Evolutionary conservation across 306 rosid genomes (phyloP).

Genomic region (Vigna angularis): DNA sequence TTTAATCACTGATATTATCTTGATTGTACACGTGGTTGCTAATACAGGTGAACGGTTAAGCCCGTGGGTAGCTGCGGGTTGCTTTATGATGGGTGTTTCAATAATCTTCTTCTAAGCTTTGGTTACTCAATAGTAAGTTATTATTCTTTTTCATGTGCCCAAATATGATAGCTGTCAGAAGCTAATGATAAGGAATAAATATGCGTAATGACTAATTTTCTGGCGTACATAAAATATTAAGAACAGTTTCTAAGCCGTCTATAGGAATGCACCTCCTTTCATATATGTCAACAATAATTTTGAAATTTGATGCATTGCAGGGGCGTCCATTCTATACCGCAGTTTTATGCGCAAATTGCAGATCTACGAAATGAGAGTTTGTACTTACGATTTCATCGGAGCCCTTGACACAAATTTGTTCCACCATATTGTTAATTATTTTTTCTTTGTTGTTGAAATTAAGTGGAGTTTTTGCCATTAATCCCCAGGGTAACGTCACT

Average conservation of each 20-base stretch:
- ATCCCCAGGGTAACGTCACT: not conserved
- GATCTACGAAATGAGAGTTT: constrained; percentile 27
- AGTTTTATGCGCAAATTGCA: constrained; percentile 39
- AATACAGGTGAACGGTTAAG: constrained; percentile 75
- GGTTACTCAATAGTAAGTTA: constrained; percentile 35
- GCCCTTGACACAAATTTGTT: constrained; percentile 10
- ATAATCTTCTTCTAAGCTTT: constrained; percentile 60
- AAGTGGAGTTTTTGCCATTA: not conserved
- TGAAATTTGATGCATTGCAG: constrained; percentile 43
- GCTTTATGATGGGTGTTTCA: constrained; percentile 71
- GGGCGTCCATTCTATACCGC: constrained; percentile 39
- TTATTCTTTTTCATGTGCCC: not conserved
- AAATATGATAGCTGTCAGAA: constrained; percentile 9
- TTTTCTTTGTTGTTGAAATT: constrained; percentile 14
- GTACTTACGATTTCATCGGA: constrained; percentile 24
- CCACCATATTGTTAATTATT: not conserved
- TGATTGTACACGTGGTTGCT: constrained; percentile 40
- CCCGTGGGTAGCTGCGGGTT: constrained; percentile 70
- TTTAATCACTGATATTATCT: constrained; percentile 14
- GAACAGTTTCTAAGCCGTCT: not conserved
- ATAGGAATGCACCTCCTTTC: constrained; percentile 2
- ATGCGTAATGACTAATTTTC: not conserved
- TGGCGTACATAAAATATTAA: not conserved
- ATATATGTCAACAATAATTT: constrained; percentile 1
- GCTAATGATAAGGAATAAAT: not conserved